A percentile compares a stretch with the other conserved stretches of the same genome.
These are phyloP conservation scores for Nigrospora sphaerica DNA, from an alignment of 2,329 filamentous ascomycete genomes.

Conservation along the genomic window DNA sequence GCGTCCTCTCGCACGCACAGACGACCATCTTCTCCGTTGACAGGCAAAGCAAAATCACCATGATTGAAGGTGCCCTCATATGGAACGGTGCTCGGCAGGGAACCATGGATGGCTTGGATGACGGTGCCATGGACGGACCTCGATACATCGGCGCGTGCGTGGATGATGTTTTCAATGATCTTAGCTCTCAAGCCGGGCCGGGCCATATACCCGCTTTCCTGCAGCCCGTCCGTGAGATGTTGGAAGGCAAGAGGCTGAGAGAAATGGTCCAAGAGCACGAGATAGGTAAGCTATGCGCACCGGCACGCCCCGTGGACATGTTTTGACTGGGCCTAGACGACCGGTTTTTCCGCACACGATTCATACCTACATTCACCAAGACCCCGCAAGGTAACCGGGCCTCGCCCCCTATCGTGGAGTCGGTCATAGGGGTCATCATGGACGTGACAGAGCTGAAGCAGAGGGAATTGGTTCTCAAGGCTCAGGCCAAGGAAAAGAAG, in stretches of 20 bases:
- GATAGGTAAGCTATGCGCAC: constrained; percentile 30
- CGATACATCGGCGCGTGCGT: constrained; percentile 55
- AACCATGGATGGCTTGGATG: constrained; percentile 16
- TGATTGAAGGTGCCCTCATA: constrained; percentile 63
- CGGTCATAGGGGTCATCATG: constrained; percentile 73
- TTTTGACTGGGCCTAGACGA: constrained; percentile 30
- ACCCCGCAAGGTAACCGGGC: constrained; percentile 43
- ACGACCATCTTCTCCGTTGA: constrained; percentile 73
- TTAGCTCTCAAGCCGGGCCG: constrained; percentile 34
- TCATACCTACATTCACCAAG: constrained; percentile 58
- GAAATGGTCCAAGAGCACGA: constrained; percentile 56
- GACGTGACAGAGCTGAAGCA: constrained; percentile 68
- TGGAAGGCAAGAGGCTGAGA: constrained; percentile 52
- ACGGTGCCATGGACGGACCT: constrained; percentile 30
- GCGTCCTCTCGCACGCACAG: constrained; percentile 67
- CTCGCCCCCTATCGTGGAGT: constrained; percentile 50
- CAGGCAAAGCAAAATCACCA: constrained; percentile 49
- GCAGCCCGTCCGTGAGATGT: constrained; percentile 54
- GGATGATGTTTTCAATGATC: constrained; percentile 53
- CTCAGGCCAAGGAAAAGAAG: constrained; percentile 62
- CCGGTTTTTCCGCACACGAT: constrained; percentile 64
- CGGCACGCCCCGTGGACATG: background rate
- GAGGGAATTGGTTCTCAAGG: constrained; percentile 54
- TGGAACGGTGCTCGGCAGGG: constrained; percentile 37
- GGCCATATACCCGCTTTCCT: constrained; percentile 43